Conservation (phyloP, 2,329 filamentous ascomycete species). For the Cladosporium halotolerans region DNA sequence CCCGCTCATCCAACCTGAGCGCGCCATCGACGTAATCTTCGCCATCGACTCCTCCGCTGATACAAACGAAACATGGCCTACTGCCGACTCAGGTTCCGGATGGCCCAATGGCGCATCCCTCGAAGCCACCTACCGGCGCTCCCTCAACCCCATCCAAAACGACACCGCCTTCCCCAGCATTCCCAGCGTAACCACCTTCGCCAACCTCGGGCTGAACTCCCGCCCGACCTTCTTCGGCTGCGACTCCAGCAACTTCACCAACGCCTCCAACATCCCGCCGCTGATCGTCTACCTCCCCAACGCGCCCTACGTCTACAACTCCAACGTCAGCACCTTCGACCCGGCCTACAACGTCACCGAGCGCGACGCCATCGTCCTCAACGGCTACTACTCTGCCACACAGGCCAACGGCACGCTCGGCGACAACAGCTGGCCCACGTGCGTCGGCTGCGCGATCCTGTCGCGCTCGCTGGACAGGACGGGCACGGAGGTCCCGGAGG, state of each 20-base stretch:
- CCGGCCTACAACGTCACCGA: conserved; percentile 56
- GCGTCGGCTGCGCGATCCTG: conserved; percentile 82
- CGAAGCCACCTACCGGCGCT: conserved; percentile 67
- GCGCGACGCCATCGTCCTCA: conserved; percentile 75
- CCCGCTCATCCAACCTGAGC: conserved; percentile 67
- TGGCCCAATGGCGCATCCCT: conserved; percentile 76
- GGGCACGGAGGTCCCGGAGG: conserved; percentile 59
- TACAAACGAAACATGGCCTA: conserved; percentile 39
- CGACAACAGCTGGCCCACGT: conserved; percentile 60
- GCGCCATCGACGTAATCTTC: conserved; percentile 72
- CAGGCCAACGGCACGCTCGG: conserved; percentile 75
- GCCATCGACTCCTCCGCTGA: conserved; percentile 74
- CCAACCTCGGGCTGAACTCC: conserved; percentile 69
- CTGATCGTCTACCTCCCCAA: conserved; percentile 82
- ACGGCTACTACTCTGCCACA: conserved; percentile 79
- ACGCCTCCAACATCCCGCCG: conserved; percentile 43
- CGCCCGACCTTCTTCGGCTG: conserved; percentile 75
- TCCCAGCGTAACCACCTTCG: conserved; percentile 69
- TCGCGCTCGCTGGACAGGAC: conserved; percentile 69
- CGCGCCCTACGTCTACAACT: conserved; percentile 57
- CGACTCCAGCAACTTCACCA: conserved; percentile 58
- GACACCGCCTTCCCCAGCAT: conserved; percentile 65
- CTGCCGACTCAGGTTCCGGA: conserved; percentile 35
- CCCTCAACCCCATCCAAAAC: conserved; percentile 54
- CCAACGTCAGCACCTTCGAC: conserved; percentile 76